Evolutionary conservation across 2,329 filamentous ascomycete genomes (phyloP).

Genomic region (Alternaria arborescens): DNA sequence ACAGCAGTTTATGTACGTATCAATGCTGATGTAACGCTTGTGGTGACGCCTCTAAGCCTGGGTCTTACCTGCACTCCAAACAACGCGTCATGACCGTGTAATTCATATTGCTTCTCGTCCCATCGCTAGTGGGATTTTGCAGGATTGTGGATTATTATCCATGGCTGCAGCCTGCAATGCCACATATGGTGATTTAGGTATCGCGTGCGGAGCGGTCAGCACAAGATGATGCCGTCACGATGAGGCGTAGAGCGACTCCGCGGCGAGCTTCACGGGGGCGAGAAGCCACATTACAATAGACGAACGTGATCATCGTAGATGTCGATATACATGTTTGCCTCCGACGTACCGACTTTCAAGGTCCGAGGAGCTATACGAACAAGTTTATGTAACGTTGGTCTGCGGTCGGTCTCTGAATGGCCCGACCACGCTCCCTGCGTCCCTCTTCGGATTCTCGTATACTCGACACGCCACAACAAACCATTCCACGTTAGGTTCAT

Average conservation of each 20-base stretch:
- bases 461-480: neutral
- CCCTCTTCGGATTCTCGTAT: conserved; percentile 1
- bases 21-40: neutral
- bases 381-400: neutral
- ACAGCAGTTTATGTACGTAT: conserved; percentile 14
- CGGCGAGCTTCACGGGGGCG: neutral
- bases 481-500: neutral
- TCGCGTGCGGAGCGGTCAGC: conserved; percentile 1
- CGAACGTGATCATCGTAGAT: neutral
- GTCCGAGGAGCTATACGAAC: neutral
- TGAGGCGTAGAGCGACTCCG: neutral
- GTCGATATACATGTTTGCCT: neutral
- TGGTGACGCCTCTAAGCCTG: neutral
- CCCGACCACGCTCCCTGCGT: neutral
- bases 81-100: conserved; percentile 8
- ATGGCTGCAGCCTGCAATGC: neutral
- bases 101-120: neutral
- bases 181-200: neutral
- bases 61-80: neutral
- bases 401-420: neutral
- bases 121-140: neutral
- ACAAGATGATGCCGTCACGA: neutral
- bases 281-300: conserved; percentile 1
- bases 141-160: neutral
- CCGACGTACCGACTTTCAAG: neutral